phyloP scores from a whole-genome alignment of 2,329 filamentous ascomycete genomes.

The Scedosporium aurantiacum region DNA sequence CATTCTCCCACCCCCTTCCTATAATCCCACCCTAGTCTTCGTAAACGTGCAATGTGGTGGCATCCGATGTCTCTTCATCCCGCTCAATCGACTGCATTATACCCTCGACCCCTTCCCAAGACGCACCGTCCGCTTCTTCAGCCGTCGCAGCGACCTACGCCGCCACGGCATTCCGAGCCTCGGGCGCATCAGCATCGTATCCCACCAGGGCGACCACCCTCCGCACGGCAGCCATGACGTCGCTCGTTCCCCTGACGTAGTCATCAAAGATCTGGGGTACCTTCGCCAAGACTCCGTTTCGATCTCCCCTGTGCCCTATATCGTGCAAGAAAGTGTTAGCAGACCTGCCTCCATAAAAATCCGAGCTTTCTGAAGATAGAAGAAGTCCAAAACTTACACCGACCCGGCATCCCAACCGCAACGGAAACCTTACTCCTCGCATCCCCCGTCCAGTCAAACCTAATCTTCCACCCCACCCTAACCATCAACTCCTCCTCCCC shows the following conservation, averaged over 20 bases:
- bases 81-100: too few species aligned
- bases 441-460: constrained; percentile 65
- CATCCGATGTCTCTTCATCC: not conserved
- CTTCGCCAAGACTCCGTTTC: constrained; percentile 40
- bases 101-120: too few species aligned
- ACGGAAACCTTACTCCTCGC: constrained; percentile 47
- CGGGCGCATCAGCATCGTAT: constrained; percentile 41
- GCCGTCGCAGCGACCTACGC: constrained; percentile 34
- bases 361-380: not conserved
- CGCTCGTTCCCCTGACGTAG: constrained; percentile 33
- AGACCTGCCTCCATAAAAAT: not conserved
- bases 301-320: constrained; percentile 49
- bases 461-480: constrained; percentile 47
- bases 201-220: constrained; percentile 5
- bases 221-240: constrained; percentile 2
- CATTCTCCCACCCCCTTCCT: too few species aligned
- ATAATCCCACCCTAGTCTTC: too few species aligned
- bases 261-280: constrained; percentile 51
- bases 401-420: constrained; percentile 44
- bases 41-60: not conserved
- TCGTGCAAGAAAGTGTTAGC: not conserved
- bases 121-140: not conserved
- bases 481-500: constrained; percentile 28
- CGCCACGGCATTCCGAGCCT: constrained; percentile 49
- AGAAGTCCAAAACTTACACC: constrained; percentile 41